phyloP scores from a whole-genome alignment of 345 rosid species.

The Acer negundo region DNA sequence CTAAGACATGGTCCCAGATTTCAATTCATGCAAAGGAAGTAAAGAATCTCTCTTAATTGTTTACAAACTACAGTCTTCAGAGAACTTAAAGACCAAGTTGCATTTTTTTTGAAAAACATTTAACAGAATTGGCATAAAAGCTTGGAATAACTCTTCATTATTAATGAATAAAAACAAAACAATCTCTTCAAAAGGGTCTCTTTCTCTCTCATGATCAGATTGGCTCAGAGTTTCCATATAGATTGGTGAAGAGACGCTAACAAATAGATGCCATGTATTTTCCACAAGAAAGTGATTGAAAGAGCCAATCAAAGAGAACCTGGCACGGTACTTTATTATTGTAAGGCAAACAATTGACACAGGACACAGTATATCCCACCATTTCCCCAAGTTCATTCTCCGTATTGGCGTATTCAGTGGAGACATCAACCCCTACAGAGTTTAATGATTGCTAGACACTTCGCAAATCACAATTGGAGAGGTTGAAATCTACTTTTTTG shows the following conservation, averaged over 20 bases:
- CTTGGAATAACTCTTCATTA: not conserved
- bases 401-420: constrained; percentile 2
- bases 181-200: not conserved
- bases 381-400: not conserved
- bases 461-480: too few relatives aligned
- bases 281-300: not conserved
- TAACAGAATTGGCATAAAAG: not conserved
- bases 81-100: not conserved
- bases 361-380: not conserved
- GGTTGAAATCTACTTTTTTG: not conserved
- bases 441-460: not conserved
- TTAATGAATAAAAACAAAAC: not conserved
- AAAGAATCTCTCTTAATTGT: not conserved
- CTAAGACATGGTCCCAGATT: not conserved
- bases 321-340: not conserved
- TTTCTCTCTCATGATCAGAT: not conserved
- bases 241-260: not conserved
- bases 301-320: not conserved
- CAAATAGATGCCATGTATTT: not conserved
- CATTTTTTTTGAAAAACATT: not conserved
- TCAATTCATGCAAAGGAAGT: not conserved
- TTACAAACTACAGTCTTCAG: too few relatives aligned
- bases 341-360: not conserved
- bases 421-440: not conserved
- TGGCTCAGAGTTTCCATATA: not conserved